Evolutionary conservation across 768 basidiomycete genomes (phyloP).

Genomic region (Leccinellum rugosiceps): DNA sequence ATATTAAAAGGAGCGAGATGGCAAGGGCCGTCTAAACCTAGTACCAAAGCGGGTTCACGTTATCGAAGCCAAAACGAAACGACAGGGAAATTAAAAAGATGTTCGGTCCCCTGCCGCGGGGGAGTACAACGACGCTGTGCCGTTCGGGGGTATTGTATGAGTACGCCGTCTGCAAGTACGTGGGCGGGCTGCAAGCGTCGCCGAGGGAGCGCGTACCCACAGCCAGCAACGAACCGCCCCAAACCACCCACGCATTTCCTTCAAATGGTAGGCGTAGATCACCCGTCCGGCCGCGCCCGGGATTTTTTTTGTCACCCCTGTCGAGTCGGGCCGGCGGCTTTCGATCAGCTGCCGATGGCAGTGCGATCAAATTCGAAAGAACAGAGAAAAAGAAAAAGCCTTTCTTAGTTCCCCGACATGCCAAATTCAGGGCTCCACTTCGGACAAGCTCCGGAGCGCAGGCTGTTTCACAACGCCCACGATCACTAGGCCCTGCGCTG

Average conservation of each 20-base stretch:
- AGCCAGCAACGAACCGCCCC: neutral
- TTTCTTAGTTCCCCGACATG: neutral
- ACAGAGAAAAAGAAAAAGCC: constrained; percentile 3
- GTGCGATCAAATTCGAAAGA: constrained; percentile 12
- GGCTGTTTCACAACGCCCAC: constrained; percentile 1
- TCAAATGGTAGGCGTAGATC: constrained; percentile 27
- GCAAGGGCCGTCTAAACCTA: constrained; percentile 31
- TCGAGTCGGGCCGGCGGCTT: constrained; percentile 35
- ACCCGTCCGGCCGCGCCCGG: constrained; percentile 25
- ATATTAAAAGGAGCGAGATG: constrained; percentile 25
- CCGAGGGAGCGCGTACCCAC: constrained; percentile 3
- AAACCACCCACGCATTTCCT: constrained; percentile 4
- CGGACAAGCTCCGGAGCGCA: neutral
- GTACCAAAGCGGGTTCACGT: constrained; percentile 23
- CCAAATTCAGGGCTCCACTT: constrained; percentile 2
- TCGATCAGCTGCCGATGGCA: constrained; percentile 27
- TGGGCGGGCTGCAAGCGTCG: constrained; percentile 6
- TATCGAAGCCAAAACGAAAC: constrained; percentile 21
- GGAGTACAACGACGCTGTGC: neutral
- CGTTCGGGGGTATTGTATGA: neutral
- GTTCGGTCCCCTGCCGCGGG: neutral
- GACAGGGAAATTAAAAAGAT: constrained; percentile 15
- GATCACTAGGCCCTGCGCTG: neutral
- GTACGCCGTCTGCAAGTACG: constrained; percentile 7
- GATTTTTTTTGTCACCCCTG: constrained; percentile 16